Conservation (phyloP, 2,329 filamentous ascomycete species). For the Phoma sp. region DNA sequence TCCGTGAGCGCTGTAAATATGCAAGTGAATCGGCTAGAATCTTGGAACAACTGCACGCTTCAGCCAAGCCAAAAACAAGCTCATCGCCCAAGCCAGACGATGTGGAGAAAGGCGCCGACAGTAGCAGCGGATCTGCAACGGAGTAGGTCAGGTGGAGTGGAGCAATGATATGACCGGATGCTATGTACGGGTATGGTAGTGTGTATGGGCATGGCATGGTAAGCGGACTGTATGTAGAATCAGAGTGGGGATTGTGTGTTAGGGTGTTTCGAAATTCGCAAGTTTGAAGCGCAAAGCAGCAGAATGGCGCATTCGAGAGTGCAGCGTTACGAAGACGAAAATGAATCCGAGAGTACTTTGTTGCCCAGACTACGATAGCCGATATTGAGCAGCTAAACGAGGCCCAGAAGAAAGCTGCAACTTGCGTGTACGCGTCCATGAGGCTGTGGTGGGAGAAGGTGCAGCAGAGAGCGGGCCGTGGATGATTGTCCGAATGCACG, state of each 20-base stretch:
- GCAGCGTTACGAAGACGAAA: no score
- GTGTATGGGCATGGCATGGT: neutral
- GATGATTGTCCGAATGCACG: neutral
- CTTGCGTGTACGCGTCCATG: neutral
- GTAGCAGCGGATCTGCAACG: neutral
- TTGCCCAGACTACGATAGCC: neutral
- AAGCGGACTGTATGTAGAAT: neutral
- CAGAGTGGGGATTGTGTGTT: neutral
- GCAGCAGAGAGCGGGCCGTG: neutral
- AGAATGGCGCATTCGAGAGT: neutral
- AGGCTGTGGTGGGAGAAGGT: neutral
- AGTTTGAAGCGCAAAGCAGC: neutral
- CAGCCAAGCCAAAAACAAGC: neutral
- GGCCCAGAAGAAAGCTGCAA: neutral
- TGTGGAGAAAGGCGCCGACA: neutral
- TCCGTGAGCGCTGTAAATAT: constrained; percentile 70
- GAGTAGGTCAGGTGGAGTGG: neutral
- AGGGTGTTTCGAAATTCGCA: neutral
- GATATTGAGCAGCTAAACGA: neutral
- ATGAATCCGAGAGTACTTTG: neutral
- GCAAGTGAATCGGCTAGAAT: constrained; percentile 68
- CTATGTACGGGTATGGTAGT: neutral
- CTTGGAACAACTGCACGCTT: constrained; percentile 50
- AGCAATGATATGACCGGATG: neutral
- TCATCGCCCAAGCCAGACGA: neutral